Base-by-base conservation (phyloP, 1,284 basidiomycete species). In the Amylostereum areolatum region DNA sequence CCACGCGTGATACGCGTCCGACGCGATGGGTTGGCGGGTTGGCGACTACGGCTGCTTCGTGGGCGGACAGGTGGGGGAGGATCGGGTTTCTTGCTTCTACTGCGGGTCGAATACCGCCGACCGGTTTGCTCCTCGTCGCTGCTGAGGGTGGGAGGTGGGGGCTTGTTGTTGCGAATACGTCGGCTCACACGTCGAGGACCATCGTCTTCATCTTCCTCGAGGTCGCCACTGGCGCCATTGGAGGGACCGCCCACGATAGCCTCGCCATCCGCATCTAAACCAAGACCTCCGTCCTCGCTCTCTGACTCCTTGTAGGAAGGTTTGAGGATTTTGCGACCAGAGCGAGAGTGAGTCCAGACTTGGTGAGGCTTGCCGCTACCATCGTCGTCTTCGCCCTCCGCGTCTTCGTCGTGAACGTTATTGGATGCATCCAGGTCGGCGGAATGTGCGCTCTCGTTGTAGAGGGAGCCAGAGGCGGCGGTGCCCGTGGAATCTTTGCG, bases 381-480 rank as follows among this genome's bases (percentile, higher is more conserved):
- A 6, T 63, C 62, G 47, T 64, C 51, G 7, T 61, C 59, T 25
- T 65, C 59, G 31, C 55, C 55, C 2, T 57, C 54, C 1, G 52
- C 53, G 29, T 62, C 57, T 34, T 61, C 62, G 32, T 63, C 64
- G 6, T 68, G 66, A 10, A 52, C 55, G 6, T 66, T 66, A 43
- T 18, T 28, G 25, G 27, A 24, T 5, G 62, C 48, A 55, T 75
- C 70, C 52, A 70, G 65, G 31, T 68, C 59, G 58, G 66, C 58
- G 10, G 75, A 78, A 55, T 73, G 73, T 53, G 80, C 78, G 59
- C 80, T 82, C 52, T 69, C 76, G 55, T 79, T 72, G 61, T 86
- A 86, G 57, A 85, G 81, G 29, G 84, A 86, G 43, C 81, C 79
- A 27, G 83, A 85, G n/a, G 77, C 60, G 18, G 51, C 24, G 52